Evolutionary conservation across 768 basidiomycete genomes (phyloP).

Genomic region (Agrocybe pediades): DNA sequence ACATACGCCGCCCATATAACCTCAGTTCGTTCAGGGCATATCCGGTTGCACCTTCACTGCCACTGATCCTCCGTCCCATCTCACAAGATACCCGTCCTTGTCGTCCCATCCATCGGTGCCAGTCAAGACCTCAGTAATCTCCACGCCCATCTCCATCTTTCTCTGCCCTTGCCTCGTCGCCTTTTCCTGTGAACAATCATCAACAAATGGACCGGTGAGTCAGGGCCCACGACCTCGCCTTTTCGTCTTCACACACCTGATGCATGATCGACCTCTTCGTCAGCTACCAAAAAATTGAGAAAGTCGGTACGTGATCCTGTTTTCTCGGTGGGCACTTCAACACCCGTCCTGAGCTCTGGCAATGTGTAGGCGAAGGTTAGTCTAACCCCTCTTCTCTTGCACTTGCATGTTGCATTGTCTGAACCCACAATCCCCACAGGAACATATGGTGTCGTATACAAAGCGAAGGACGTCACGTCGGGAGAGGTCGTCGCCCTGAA

Average conservation of each 20-base stretch:
- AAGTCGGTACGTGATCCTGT: slow-evolving; percentile 78
- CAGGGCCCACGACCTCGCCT: neutral
- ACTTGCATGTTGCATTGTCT: slow-evolving; percentile 1
- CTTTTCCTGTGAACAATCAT: neutral
- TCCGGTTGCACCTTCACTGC: slow-evolving; percentile 15
- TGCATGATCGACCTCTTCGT: neutral
- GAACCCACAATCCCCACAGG: slow-evolving; percentile 50
- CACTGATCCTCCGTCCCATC: slow-evolving; percentile 13
- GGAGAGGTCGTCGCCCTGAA: slow-evolving; percentile 93
- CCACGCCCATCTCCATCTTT: neutral
- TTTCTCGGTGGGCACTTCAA: slow-evolving; percentile 15
- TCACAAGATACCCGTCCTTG: slow-evolving; percentile 12
- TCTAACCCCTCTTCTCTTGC: slow-evolving; percentile 8
- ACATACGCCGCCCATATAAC: slow-evolving; percentile 16
- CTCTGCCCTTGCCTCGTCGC: neutral
- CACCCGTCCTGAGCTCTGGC: slow-evolving; percentile 14
- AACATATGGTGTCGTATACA: slow-evolving; percentile 98
- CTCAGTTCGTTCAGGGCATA: slow-evolving; percentile 13
- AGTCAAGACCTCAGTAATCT: neutral
- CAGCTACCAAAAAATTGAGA: slow-evolving; percentile 97
- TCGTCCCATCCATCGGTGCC: slow-evolving; percentile 1
- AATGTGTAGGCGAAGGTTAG: slow-evolving; percentile 52
- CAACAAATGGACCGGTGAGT: slow-evolving; percentile 46
- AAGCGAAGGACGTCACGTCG: slow-evolving; percentile 80
- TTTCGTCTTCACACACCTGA: neutral